These are phyloP conservation scores for Aspergillus nomiae DNA, from an alignment of 2,329 filamentous ascomycete genomes.

Conservation along the genomic window DNA sequence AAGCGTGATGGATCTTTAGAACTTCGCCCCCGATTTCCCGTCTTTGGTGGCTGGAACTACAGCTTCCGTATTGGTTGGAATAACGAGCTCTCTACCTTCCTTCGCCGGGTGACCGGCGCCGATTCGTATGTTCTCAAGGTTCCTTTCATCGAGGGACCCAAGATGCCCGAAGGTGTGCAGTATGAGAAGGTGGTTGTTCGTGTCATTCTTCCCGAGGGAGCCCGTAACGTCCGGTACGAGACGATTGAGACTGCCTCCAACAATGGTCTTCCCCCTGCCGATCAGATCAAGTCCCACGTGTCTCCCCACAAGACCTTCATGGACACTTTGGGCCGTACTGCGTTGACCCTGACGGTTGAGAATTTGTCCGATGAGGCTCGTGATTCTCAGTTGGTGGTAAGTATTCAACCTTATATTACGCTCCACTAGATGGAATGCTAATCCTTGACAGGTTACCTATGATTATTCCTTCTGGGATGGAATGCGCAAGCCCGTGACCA, in stretches of 20 bases:
- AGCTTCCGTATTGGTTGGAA: conserved; percentile 98
- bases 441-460: conserved; percentile 65
- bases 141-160: conserved; percentile 91
- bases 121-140: conserved; percentile 84
- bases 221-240: conserved; percentile 62
- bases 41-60: conserved; percentile 98
- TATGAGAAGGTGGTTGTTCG: conserved; percentile 80
- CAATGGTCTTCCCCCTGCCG: conserved; percentile 68
- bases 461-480: conserved; percentile 74
- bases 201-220: conserved; percentile 87
- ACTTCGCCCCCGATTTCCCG: conserved; percentile 89
- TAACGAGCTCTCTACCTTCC: conserved; percentile 73
- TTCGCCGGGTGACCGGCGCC: conserved; percentile 63
- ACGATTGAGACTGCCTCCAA: conserved; percentile 69
- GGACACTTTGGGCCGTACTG: conserved; percentile 86
- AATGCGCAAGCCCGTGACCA: conserved; percentile 82
- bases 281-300: conserved; percentile 55
- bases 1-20: conserved; percentile 80
- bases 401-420: conserved; percentile 17
- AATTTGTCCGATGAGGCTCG: conserved; percentile 91
- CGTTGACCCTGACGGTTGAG: conserved; percentile 74
- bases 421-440: background rate
- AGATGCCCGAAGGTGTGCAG: conserved; percentile 78
- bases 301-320: conserved; percentile 84
- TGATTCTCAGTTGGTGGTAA: conserved; percentile 74